Evolutionary conservation across 371 early-diverging fungal genomes (phyloP), one percentile per base, ranked within the genome.

Genomic region (Dichotomocladium elegans): DNA sequence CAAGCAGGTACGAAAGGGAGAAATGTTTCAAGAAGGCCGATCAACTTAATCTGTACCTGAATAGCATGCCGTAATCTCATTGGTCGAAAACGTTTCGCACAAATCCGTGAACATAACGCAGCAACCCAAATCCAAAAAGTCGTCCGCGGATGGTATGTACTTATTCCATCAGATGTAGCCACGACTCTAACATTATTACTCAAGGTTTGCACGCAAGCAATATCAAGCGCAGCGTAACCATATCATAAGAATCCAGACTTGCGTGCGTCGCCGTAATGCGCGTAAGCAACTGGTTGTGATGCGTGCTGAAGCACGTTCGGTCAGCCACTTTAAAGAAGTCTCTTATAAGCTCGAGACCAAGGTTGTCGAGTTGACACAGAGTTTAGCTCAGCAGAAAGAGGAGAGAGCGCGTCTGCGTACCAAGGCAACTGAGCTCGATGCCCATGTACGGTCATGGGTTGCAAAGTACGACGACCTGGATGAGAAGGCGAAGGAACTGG

Each of bases 301-400:
- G 54, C 87, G 89, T 60, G 83, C 82, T 15, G 97, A 99, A 67
- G 91, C 92, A 9, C 77, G 90, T 30, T 92, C 92, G 15, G 92
- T 93, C 7, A 89, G 87, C 51, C 95, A 96, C 66, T 83, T 95
- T 67, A 91, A 94, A 70, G 94, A 95, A 61, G 83, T 88, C n/a
- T 92, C 95, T 4, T 90, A 89, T 69, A 88, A 90, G 68, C 81
- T 99, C 14, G 98, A 99, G 64, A 89, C 83, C 70, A 93, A 94
- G 72, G 89, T 98, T 45, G 83, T 95, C 58, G 92, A 90, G 69
- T 78, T 98, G 61, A 93, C 94, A 30, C 89, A 86, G 64, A 76
- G 76, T 47, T 63, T 97, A 49, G 81, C 79, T 15, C 72, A 77
- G 59, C 86, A 88, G 58, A 81, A 84, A 49, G 81, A 86, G 53